Evolutionary conservation across 768 basidiomycete species (phyloP), one percentile per base, ranked within the genome.

Genomic region (Dacryopinax primogenitus): DNA sequence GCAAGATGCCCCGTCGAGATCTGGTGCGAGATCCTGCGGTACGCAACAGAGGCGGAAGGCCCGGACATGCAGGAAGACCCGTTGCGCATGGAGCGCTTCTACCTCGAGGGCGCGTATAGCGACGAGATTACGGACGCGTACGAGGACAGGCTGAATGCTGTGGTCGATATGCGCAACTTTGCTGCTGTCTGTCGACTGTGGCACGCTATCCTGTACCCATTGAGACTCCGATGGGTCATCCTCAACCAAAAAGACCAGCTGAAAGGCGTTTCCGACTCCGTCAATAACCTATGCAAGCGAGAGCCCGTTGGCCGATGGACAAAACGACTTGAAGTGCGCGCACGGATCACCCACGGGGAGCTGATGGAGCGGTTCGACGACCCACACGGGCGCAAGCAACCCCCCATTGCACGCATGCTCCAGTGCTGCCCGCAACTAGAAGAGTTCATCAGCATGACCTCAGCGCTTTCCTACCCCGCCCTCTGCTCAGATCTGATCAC

Each of bases 1-100:
- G 51, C 51, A 58, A 13, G 51, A 58, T 58, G 51, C 18, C 51
- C 51, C 11, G 51, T 58, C 51, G 51, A 58, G 51, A 58, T 58
- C 51, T 58, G 51, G 51, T 58, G 51, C 51, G 51, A 58, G 21
- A 58, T 58, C 11, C 51, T 58, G 51, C 51, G 51, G 21, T 58
- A 58, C 21, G 51, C 51, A 30, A 58, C 51, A 3, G 13, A 58
- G 21, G 51, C 51, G 26, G 51, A 58, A 21, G 51, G 51, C 23
- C 51, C 51, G 51, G 51, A 58, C 26, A 58, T 58, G 51, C 51
- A 28, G 26, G 21, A 26, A 30, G 51, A 58, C 51, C 51, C 51
- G 51, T 13, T 58, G 11, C 23, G 26, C 4, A 58, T 58, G 51
- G 51, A 58, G 51, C 51, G 51, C 30, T 58, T 58, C 51, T 58